Base-by-base conservation (phyloP, 2,329 filamentous ascomycete genomes). In the Ampelomyces quisqualis region DNA sequence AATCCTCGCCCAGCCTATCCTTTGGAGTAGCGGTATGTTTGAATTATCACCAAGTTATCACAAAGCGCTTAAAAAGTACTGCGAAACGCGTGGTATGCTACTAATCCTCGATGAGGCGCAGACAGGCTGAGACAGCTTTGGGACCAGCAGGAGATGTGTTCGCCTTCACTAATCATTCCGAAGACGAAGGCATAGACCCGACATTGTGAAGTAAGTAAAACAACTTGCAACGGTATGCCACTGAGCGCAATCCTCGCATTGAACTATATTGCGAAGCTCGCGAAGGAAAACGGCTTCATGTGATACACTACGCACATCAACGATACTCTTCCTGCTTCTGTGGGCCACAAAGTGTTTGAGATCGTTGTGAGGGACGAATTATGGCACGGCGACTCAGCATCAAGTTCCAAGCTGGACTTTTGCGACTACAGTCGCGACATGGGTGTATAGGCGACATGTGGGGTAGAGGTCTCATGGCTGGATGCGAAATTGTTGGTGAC, bases 241-340 rank as follows among this genome's bases (percentile, higher is more conserved):
- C 67, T 84, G 3, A 75, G 73, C 34, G 75, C 80, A 0, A 78
- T 84, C 1, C 69, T 78, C 2, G 82, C 80, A 0, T 78, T 73
- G 29, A 68, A 71, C 4, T 69, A 73, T 21, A 80, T 84, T 31
- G 78, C 75, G 28, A 60, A 64, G 3, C 70, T 70, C 2, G 76
- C 73, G 21, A 62, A 64, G 8, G 73, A 79, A 13, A 67, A 68
- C 3, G 75, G 72, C 19, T 84, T 74, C 50, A 67, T 78, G 13
- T 83, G 78, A 55, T 76, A 79, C 48, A 84, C 80, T 0, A 84
- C 81, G 0, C 81, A 84, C 49, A 64, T 82, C 34, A 82, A 84
- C 48, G 81, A 84, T 47, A 79, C 80, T 0, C 63, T 84, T 1
- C 74, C 80, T 0, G 78, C 78, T 0, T 77, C 79, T 0, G 78